Conservation (phyloP, 2,329 filamentous ascomycete genomes). For the Penicillium vulpinum region DNA sequence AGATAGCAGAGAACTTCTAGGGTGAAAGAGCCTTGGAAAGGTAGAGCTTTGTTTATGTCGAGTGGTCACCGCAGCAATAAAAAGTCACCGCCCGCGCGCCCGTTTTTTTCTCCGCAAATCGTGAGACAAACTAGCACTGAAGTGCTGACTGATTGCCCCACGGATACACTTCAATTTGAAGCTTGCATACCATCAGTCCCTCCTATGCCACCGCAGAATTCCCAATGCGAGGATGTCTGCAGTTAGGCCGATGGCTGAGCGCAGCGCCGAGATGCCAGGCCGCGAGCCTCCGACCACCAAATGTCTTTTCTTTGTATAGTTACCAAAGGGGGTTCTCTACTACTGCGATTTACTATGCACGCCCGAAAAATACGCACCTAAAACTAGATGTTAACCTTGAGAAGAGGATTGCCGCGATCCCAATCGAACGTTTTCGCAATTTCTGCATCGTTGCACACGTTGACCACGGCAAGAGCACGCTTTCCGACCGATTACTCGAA, state of each 20-base stretch:
- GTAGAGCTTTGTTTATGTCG: conserved; percentile 38
- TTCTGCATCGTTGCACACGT: conserved; percentile 99
- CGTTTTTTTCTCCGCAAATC: conserved; percentile 38
- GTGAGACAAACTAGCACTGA: background rate
- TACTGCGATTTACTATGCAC: conserved; percentile 27
- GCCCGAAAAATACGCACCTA: conserved; percentile 19
- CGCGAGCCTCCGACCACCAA: conserved; percentile 32
- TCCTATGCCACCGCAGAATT: conserved; percentile 38
- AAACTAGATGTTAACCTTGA: conserved; percentile 55
- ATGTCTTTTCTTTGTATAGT: conserved; percentile 22
- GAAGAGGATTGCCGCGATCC: conserved; percentile 54
- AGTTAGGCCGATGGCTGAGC: conserved; percentile 49
- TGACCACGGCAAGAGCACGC: conserved; percentile 96
- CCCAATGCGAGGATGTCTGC: conserved; percentile 51
- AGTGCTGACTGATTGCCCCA: background rate
- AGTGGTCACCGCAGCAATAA: conserved; percentile 41
- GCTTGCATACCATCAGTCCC: conserved; percentile 6
- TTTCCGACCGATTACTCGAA: conserved; percentile 89
- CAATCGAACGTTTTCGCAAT: conserved; percentile 67
- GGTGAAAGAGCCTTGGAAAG: conserved; percentile 5
- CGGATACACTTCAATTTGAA: conserved; percentile 3
- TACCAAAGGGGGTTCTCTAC: conserved; percentile 33
- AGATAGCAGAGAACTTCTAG: background rate
- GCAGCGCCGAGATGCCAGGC: conserved; percentile 38
- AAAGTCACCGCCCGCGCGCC: conserved; percentile 26